A percentile compares a stretch with the other conserved stretches of the same genome.
Evolutionary conservation across 1,139 yeast genomes (phyloP).

Genomic region (Saccharomyces pastorianus): DNA sequence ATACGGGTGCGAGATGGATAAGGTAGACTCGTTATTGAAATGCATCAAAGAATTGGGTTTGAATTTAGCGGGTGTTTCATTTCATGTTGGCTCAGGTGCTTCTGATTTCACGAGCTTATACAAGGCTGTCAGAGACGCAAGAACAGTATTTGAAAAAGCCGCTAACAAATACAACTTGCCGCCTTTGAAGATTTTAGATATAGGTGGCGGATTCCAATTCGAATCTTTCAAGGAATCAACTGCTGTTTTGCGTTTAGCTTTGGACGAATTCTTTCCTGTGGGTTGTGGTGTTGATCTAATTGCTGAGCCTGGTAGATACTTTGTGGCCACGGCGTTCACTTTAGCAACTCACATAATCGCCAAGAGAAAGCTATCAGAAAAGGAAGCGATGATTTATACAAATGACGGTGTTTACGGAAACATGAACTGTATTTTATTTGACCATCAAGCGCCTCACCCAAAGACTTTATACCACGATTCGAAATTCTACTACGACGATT

Average conservation of each 20-base stretch:
- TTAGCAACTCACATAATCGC: slow-evolving; percentile 82
- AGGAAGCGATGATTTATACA: slow-evolving; percentile 52
- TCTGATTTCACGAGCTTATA: slow-evolving; percentile 60
- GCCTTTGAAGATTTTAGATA: slow-evolving; percentile 48
- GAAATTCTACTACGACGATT: slow-evolving; percentile 40
- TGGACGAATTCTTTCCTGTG: slow-evolving; percentile 52
- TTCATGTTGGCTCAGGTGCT: slow-evolving; percentile 95
- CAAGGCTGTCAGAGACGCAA: slow-evolving; percentile 68
- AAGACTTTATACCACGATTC: slow-evolving; percentile 51
- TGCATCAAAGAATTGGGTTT: slow-evolving; percentile 56
- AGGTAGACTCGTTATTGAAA: slow-evolving; percentile 50
- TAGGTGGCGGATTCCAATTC: slow-evolving; percentile 89
- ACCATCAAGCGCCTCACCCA: slow-evolving; percentile 78
- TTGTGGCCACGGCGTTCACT: slow-evolving; percentile 81
- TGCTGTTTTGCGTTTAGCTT: slow-evolving; percentile 45
- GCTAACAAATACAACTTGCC: slow-evolving; percentile 19
- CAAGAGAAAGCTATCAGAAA: slow-evolving; percentile 41
- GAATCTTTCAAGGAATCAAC: slow-evolving; percentile 61
- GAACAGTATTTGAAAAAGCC: slow-evolving; percentile 59
- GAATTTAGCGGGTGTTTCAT: slow-evolving; percentile 75
- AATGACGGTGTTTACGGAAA: slow-evolving; percentile 96
- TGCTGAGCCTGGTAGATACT: slow-evolving; percentile 92
- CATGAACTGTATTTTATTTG: slow-evolving; percentile 86
- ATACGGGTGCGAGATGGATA: slow-evolving; percentile 68
- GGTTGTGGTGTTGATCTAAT: slow-evolving; percentile 47